phyloP scores from a whole-genome alignment of 345 rosid genomes.

The Ceriops tagal region DNA sequence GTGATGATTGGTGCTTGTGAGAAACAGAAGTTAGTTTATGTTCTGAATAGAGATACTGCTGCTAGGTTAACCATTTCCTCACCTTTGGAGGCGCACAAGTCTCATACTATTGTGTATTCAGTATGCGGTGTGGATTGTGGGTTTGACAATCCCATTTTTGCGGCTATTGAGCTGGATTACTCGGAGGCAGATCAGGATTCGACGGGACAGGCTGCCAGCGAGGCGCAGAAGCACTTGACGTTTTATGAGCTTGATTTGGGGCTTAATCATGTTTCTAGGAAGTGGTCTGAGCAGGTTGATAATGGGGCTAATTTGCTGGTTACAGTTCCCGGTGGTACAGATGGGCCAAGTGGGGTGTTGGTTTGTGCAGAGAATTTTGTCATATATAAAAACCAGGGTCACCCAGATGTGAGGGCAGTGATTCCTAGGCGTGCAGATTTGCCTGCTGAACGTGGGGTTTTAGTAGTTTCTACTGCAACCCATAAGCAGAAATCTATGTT shows the following conservation, averaged over 20 bases:
- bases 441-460: conserved; percentile 87
- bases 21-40: conserved; percentile 93
- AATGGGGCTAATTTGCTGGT: conserved; percentile 98
- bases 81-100: conserved; percentile 95
- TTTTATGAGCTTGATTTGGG: conserved; percentile 94
- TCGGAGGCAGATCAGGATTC: conserved; percentile 92
- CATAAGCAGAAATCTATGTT: conserved; percentile 89
- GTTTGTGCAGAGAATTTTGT: conserved; percentile 98
- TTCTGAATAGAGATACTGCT: conserved; percentile 87
- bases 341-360: conserved; percentile 94
- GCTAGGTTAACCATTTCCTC: conserved; percentile 95
- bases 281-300: conserved; percentile 93
- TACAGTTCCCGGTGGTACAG: conserved; percentile 97
- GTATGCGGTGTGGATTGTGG: conserved; percentile 95
- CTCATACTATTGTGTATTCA: conserved; percentile 79
- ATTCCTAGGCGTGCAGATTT: conserved; percentile 89
- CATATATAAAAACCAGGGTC: conserved; percentile 92
- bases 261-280: conserved; percentile 93
- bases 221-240: conserved; percentile 95
- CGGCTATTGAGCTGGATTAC: conserved; percentile 93
- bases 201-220: conserved; percentile 76
- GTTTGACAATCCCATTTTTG: conserved; percentile 89
- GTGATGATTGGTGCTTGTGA: conserved; percentile 96
- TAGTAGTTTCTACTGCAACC: conserved; percentile 86
- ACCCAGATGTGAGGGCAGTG: conserved; percentile 84